Conservation (phyloP, 306 rosid species). For the Alnus rubra region DNA sequence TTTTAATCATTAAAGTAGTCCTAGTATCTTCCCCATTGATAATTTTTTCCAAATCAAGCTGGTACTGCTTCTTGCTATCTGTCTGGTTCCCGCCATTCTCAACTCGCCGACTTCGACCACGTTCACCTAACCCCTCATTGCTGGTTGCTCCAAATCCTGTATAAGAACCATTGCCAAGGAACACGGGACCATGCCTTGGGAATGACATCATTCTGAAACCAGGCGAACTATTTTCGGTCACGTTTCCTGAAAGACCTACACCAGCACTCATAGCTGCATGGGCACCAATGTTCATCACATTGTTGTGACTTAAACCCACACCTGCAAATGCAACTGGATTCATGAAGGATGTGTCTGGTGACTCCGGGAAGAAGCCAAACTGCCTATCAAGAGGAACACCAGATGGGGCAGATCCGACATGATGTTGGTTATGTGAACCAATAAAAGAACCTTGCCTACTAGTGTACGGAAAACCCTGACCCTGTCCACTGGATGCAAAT, state of each 20-base stretch:
- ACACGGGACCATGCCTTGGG: conserved; percentile 67
- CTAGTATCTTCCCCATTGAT: conserved; percentile 75
- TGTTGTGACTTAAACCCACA: conserved; percentile 45
- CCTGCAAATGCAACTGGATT: conserved; percentile 50
- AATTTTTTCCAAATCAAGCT: conserved; percentile 89
- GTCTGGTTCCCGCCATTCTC: conserved; percentile 63
- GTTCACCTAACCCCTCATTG: conserved; percentile 62
- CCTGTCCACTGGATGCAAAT: conserved; percentile 66
- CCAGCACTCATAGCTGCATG: conserved; percentile 54
- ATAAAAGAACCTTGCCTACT: conserved; percentile 55
- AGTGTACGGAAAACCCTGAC: conserved; percentile 63
- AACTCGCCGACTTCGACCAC: conserved; percentile 63
- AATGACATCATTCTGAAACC: conserved; percentile 76
- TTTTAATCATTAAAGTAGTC: conserved; percentile 94
- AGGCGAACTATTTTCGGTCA: conserved; percentile 64
- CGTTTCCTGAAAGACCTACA: conserved; percentile 63
- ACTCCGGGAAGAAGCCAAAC: conserved; percentile 75
- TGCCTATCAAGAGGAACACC: conserved; percentile 74
- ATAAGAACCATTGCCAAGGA: conserved; percentile 67
- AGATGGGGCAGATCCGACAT: conserved; percentile 93
- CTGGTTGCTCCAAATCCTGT: conserved; percentile 52
- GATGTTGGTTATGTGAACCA: conserved; percentile 66
- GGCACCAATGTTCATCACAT: conserved; percentile 62
- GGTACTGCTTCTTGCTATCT: conserved; percentile 83
- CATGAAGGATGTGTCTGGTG: conserved; percentile 76